Percentiles rank a stretch among this genome's conserved stretches.
These are phyloP conservation scores for Lablab purpureus DNA, from an alignment of 306 rosid genomes.

Conservation along the genomic window DNA sequence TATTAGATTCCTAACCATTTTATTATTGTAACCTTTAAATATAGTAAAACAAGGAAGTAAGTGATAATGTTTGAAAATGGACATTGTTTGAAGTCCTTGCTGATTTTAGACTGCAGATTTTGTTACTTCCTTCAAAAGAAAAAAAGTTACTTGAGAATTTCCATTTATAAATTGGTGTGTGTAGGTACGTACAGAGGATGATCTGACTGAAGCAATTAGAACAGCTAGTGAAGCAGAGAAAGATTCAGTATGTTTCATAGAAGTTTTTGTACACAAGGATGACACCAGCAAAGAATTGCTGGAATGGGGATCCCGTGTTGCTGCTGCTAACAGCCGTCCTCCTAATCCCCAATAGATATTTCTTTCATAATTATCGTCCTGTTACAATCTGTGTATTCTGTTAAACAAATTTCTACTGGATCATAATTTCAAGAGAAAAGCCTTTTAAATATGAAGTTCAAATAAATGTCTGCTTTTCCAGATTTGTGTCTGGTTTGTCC, in stretches of 20 bases:
- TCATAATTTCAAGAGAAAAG: conserved; percentile 17
- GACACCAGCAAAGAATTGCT: conserved; percentile 94
- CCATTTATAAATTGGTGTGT: conserved; percentile 18
- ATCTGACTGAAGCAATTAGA: conserved; percentile 68
- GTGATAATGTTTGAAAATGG: not conserved
- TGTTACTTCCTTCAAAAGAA: too few species aligned
- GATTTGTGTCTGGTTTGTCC: not conserved
- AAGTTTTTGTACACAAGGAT: conserved; percentile 79
- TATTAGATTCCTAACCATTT: too few species aligned
- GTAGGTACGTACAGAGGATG: conserved; percentile 81
- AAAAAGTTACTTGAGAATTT: not conserved
- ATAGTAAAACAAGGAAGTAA: not conserved
- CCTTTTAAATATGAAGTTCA: conserved; percentile 3
- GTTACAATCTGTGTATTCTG: not conserved
- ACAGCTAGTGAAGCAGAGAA: conserved; percentile 62
- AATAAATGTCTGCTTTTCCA: conserved; percentile 25
- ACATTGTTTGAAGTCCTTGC: not conserved
- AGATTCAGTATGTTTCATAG: conserved; percentile 76
- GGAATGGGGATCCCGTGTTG: conserved; percentile 96
- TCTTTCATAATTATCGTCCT: not conserved
- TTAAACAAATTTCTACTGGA: not conserved
- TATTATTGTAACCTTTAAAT: too few species aligned
- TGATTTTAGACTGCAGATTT: not conserved
- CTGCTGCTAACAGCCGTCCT: conserved; percentile 85
- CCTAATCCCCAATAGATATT: conserved; percentile 78